Conservation (phyloP, 805 yeast genomes). For the Candida ulmi region DNA sequence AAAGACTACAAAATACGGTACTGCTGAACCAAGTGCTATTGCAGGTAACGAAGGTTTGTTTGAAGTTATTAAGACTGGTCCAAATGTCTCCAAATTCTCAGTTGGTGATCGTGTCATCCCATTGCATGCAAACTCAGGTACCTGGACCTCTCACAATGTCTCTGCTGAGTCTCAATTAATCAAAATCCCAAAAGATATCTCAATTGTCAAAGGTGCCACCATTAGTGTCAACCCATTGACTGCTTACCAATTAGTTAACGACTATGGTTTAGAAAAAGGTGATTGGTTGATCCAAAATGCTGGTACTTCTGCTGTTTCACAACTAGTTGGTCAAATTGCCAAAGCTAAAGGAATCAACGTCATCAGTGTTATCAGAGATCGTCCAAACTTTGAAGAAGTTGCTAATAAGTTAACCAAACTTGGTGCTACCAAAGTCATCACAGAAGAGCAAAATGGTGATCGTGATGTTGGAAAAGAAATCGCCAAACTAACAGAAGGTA, state of each 20-base stretch:
- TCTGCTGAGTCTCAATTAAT: slow-evolving; percentile 48
- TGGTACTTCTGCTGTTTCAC: slow-evolving; percentile 93
- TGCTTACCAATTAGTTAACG: slow-evolving; percentile 81
- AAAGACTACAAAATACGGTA: slow-evolving; percentile 43
- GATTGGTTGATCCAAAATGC: slow-evolving; percentile 97
- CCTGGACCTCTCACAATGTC: slow-evolving; percentile 84
- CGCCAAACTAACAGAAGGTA: slow-evolving; percentile 44
- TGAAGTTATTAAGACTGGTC: slow-evolving; percentile 72
- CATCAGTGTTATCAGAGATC: slow-evolving; percentile 80
- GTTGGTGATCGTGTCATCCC: slow-evolving; percentile 91
- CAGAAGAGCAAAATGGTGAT: slow-evolving; percentile 78
- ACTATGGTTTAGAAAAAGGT: slow-evolving; percentile 40
- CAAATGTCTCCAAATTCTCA: slow-evolving; percentile 38
- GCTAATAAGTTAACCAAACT: slow-evolving; percentile 46
- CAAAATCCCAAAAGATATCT: slow-evolving; percentile 45
- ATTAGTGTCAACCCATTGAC: slow-evolving; percentile 89
- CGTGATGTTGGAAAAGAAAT: slow-evolving; percentile 59
- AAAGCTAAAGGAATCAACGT: slow-evolving; percentile 74
- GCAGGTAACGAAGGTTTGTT: slow-evolving; percentile 95
- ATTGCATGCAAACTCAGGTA: slow-evolving; percentile 70
- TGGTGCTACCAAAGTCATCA: slow-evolving; percentile 85
- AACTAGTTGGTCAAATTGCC: slow-evolving; percentile 85
- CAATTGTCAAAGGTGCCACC: slow-evolving; percentile 72
- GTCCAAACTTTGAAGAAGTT: slow-evolving; percentile 67
- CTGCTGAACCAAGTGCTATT: slow-evolving; percentile 65